Base-by-base conservation (phyloP, 768 basidiomycete species). In the Lepiota venenata region DNA sequence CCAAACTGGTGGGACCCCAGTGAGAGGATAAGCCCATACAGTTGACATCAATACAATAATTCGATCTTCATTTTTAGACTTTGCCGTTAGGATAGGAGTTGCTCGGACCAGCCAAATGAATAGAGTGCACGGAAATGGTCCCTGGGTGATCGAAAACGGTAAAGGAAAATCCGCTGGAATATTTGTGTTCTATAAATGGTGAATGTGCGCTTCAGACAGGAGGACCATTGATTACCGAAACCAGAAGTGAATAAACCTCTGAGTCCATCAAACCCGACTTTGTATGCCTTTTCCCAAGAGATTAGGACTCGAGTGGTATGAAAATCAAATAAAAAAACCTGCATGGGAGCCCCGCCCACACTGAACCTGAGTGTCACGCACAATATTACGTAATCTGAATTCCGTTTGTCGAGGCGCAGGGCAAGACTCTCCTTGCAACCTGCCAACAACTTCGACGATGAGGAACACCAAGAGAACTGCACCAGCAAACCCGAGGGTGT, bases 1-100 rank as follows among this genome's bases (percentile, higher is more conserved):
- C 50, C 50, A 44, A 21, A 18, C 35, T 36, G 25, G 29, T 44
- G 50, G 50, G 42, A 42, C 50, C 37, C 27, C 41, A 21, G 50
- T 52, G 50, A 44, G 50, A 48, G 16, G 43, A 52, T 43, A 15
- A 20, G 22, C 14, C 32, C 11, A 44, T 43, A 12, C 50, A 52
- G 50, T 18, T 43, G 27, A 10, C 16, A 35, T 14, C 42, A 36
- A 32, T 32, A 32, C 32, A 32, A 32, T 11, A 32, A 32, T 9
- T 32, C 8, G 50, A 20, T 22, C 14, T 43, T 52, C 50, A 43
- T 36, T 52, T 32, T 52, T 44, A 39, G 41, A 29, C 21, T 25
- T 36, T 32, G 50, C 50, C 41, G 42, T 36, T 52, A 22, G 32
- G 42, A 43, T 22, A 52, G 40, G 40, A 43, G 50, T 32, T 32